phyloP scores from a whole-genome alignment of 495 filamentous ascomycete species.

The Friedmanniomyces simplex region DNA sequence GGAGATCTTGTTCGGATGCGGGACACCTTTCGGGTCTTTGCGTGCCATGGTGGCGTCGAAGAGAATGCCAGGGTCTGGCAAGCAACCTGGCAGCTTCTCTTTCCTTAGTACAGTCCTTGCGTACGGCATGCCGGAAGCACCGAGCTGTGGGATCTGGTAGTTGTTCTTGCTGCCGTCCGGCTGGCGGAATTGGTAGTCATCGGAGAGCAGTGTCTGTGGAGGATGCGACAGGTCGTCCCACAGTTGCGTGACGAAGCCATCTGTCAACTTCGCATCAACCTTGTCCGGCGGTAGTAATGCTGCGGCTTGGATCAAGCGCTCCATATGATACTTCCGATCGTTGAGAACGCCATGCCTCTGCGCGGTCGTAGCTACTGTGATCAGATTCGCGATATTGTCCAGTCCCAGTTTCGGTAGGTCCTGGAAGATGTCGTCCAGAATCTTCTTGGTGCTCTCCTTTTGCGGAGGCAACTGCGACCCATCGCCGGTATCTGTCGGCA shows the following conservation, averaged over 20 bases:
- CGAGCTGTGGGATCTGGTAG: constrained; percentile 52
- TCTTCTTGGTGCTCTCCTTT: constrained; percentile 27
- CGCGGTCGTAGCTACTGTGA: background rate
- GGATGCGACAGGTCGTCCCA: constrained; percentile 64
- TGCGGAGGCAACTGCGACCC: constrained; percentile 13
- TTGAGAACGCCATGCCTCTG: constrained; percentile 13
- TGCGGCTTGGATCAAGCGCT: constrained; percentile 36
- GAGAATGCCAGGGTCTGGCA: constrained; percentile 65
- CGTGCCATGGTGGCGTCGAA: constrained; percentile 68
- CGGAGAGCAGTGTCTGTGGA: constrained; percentile 48
- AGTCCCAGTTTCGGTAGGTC: constrained; percentile 17
- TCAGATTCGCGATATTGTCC: background rate
- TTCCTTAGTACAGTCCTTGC: constrained; percentile 61
- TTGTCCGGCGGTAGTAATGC: constrained; percentile 36
- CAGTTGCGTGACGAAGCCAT: constrained; percentile 49
- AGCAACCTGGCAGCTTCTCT: constrained; percentile 49
- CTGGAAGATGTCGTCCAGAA: constrained; percentile 35
- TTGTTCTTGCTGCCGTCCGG: constrained; percentile 65
- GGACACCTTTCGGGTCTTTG: constrained; percentile 43
- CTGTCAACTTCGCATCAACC: constrained; percentile 44
- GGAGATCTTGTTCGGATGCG: constrained; percentile 68
- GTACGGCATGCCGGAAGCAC: constrained; percentile 55
- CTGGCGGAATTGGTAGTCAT: constrained; percentile 49
- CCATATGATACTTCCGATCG: constrained; percentile 48
- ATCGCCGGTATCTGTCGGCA: constrained; percentile 32